A percentile compares a stretch with the other conserved stretches of the same genome.
Evolutionary conservation across 140 eudicot species (phyloP).

Genomic region (Oenanthe javanica): DNA sequence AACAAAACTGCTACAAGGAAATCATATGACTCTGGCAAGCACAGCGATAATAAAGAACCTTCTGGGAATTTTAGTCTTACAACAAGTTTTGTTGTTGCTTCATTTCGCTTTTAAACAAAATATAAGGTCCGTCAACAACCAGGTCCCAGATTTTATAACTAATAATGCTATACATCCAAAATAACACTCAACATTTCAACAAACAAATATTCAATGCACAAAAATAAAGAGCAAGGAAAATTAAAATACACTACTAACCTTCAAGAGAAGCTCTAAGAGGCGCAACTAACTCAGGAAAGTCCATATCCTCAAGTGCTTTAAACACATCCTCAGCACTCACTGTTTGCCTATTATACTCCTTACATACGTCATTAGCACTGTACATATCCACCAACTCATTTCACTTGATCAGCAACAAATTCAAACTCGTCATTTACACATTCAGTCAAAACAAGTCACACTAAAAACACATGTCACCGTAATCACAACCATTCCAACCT

Average conservation of each 20-base stretch:
- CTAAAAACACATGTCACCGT: not conserved
- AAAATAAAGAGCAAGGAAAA: not conserved
- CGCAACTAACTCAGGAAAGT: conserved; percentile 71
- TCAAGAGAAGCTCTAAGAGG: conserved; percentile 74
- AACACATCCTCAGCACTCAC: conserved; percentile 88
- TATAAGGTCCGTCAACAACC: too few relatives aligned
- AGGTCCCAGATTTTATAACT: too few relatives aligned
- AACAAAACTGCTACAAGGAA: too few relatives aligned
- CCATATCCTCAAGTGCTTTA: conserved; percentile 89
- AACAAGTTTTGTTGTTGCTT: too few relatives aligned
- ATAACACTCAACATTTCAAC: not conserved
- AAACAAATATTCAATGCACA: not conserved
- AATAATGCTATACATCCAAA: not conserved
- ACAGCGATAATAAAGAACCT: too few relatives aligned
- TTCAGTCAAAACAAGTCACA: not conserved
- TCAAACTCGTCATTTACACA: not conserved
- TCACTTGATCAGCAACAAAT: not conserved
- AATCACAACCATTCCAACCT: not conserved
- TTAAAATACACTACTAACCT: conserved; percentile 32
- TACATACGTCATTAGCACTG: conserved; percentile 46
- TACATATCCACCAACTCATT: conserved; percentile 12
- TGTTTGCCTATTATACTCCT: conserved; percentile 87
- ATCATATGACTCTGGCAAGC: too few relatives aligned
- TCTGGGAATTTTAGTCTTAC: too few relatives aligned
- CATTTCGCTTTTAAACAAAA: too few relatives aligned